phyloP scores from a whole-genome alignment of 345 rosid genomes.

The Jatropha curcas region DNA sequence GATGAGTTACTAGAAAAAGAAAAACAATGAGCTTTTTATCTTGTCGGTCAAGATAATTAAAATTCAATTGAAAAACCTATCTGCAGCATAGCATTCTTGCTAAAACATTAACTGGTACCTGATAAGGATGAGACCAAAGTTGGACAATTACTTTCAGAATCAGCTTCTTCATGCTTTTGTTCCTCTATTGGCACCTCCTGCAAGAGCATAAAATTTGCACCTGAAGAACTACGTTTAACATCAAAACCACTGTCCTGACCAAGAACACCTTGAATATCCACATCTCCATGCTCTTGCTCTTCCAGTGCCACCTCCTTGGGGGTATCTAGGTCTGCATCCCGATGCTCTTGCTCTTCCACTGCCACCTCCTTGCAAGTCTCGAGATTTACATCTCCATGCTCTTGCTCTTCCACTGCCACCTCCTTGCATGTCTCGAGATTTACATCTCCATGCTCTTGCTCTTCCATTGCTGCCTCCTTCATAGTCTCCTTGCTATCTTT shows the following conservation, averaged over 20 bases:
- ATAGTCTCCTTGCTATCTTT: slow-evolving; percentile 26
- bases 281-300: slow-evolving; percentile 36
- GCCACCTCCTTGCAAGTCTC: slow-evolving; percentile 28
- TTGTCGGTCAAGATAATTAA: not conserved
- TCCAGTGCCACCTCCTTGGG: slow-evolving; percentile 30
- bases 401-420: slow-evolving; percentile 28
- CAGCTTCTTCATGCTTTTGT: slow-evolving; percentile 37
- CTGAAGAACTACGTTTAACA: slow-evolving; percentile 20
- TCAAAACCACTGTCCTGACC: slow-evolving; percentile 5
- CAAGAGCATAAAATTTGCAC: slow-evolving; percentile 23
- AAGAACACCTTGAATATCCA: slow-evolving; percentile 23
- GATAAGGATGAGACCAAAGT: slow-evolving; percentile 21
- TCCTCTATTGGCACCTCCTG: slow-evolving; percentile 34
- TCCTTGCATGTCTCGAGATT: slow-evolving; percentile 27
- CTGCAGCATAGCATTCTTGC: not conserved
- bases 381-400: slow-evolving; percentile 19
- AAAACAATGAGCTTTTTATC: too few relatives aligned
- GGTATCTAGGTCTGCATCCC: not conserved
- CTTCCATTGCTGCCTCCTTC: slow-evolving; percentile 34
- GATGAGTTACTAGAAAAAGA: not conserved
- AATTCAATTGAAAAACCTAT: not conserved
- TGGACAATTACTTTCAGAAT: slow-evolving; percentile 31
- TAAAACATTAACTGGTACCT: slow-evolving; percentile 22
- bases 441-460: slow-evolving; percentile 31
- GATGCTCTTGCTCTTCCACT: slow-evolving; percentile 26